Percentiles rank a stretch among this genome's conserved stretches.
These are phyloP conservation scores for Dactylis glomerata DNA, from an alignment of 176 grass and related monocot genomes.

Conservation along the genomic window DNA sequence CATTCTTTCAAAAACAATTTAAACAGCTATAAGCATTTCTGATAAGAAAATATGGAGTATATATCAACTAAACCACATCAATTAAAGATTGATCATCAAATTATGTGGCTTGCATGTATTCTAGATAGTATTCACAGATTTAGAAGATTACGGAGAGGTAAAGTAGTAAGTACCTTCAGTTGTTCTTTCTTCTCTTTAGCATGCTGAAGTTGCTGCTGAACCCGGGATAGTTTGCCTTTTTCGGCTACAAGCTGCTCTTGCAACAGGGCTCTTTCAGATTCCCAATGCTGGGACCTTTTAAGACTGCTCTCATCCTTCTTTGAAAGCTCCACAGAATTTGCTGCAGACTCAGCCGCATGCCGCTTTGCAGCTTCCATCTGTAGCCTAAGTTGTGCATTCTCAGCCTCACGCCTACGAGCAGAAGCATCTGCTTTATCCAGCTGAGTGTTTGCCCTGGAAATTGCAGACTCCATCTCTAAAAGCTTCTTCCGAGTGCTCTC, in stretches of 20 bases:
- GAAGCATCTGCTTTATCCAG: conserved; percentile 71
- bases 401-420: conserved; percentile 58
- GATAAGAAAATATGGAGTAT: neutral
- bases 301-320: conserved; percentile 67
- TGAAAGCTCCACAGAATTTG: conserved; percentile 63
- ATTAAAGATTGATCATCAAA: conserved; percentile 4
- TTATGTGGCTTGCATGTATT: neutral
- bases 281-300: conserved; percentile 83
- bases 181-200: conserved; percentile 57
- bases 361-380: conserved; percentile 89
- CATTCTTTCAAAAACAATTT: neutral
- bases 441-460: conserved; percentile 56
- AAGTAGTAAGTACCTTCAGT: conserved; percentile 51
- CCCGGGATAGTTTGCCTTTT: conserved; percentile 54
- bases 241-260: conserved; percentile 68
- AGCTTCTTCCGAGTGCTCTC: conserved; percentile 88
- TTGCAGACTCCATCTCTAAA: conserved; percentile 90
- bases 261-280: conserved; percentile 61
- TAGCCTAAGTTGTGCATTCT: conserved; percentile 65
- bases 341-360: conserved; percentile 46
- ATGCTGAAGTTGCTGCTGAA: conserved; percentile 59
- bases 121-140: neutral
- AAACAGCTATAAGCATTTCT: neutral
- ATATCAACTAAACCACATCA: conserved; percentile 12
- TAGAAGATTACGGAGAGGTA: conserved; percentile 7